Evolutionary conservation across 1,139 yeast species (phyloP).

Genomic region (Taiozyma sp.): DNA sequence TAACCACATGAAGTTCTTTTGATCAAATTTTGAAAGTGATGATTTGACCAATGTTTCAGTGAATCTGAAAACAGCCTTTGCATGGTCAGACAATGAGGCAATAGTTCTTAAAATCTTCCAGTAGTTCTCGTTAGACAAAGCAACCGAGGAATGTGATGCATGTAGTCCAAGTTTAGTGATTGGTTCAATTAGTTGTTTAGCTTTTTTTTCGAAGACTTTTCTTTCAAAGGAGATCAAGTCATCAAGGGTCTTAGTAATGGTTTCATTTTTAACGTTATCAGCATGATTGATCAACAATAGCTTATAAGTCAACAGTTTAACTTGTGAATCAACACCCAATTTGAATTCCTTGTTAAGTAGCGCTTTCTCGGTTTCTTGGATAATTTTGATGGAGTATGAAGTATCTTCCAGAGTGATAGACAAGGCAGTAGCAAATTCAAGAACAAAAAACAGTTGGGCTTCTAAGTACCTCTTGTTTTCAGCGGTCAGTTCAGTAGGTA

Average conservation of each 20-base stretch:
- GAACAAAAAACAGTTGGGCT: constrained; percentile 48
- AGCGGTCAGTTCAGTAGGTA: constrained; percentile 24
- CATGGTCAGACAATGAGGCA: constrained; percentile 51
- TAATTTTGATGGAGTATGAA: constrained; percentile 4
- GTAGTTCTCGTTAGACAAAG: constrained; percentile 46
- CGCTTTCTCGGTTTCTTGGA: constrained; percentile 8
- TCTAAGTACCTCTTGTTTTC: constrained; percentile 44
- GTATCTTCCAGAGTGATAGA: constrained; percentile 40
- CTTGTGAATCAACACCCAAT: constrained; percentile 6
- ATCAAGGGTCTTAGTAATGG: constrained; percentile 6
- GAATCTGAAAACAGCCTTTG: constrained; percentile 46
- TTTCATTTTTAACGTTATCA: not conserved
- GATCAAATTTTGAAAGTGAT: constrained; percentile 25
- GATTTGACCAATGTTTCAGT: constrained; percentile 40
- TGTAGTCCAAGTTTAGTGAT: constrained; percentile 40
- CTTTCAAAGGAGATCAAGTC: constrained; percentile 17
- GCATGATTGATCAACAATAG: constrained; percentile 9
- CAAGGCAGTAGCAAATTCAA: constrained; percentile 52
- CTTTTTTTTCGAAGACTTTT: constrained; percentile 31
- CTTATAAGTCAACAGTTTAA: constrained; percentile 21
- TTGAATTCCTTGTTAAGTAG: constrained; percentile 5
- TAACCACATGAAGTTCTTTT: constrained; percentile 54
- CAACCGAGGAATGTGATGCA: constrained; percentile 41
- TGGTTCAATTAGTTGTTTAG: constrained; percentile 49
- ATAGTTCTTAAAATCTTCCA: constrained; percentile 61